phyloP scores from a whole-genome alignment of 2,329 filamentous ascomycete genomes.

The Aspergillus pseudotamarii region DNA sequence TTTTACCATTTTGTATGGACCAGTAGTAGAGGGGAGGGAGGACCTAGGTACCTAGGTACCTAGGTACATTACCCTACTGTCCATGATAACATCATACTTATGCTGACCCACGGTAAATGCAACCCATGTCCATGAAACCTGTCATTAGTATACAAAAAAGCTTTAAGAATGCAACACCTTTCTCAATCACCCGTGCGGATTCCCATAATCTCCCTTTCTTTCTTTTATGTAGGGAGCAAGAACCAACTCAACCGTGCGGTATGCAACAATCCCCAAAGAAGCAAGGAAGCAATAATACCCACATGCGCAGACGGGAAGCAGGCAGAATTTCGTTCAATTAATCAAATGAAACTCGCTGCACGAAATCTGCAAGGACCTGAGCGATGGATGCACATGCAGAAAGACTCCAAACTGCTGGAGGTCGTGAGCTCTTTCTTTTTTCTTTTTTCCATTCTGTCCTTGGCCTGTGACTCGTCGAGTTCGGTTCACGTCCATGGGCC shows the following conservation, averaged over 20 bases:
- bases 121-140: neutral
- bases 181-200: neutral
- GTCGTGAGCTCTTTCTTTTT: conserved; percentile 15
- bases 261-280: neutral
- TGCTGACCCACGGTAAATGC: neutral
- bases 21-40: neutral
- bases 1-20: neutral
- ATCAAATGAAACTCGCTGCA: conserved; percentile 16
- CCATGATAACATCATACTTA: conserved; percentile 1
- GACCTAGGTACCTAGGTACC: neutral
- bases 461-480: conserved; percentile 35
- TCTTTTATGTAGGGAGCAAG: neutral
- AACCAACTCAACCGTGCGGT: neutral
- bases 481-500: conserved; percentile 25
- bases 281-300: conserved; percentile 1
- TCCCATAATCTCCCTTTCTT: neutral
- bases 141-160: neutral
- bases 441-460: conserved; percentile 15
- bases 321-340: neutral
- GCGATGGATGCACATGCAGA: conserved; percentile 21
- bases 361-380: conserved; percentile 34
- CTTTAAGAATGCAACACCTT: neutral
- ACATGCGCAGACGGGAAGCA: neutral
- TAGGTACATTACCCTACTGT: neutral
- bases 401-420: conserved; percentile 1